Percentiles rank a stretch among this genome's conserved stretches.
phyloP scores from a whole-genome alignment of 306 rosid species.

The Inga laurina region DNA sequence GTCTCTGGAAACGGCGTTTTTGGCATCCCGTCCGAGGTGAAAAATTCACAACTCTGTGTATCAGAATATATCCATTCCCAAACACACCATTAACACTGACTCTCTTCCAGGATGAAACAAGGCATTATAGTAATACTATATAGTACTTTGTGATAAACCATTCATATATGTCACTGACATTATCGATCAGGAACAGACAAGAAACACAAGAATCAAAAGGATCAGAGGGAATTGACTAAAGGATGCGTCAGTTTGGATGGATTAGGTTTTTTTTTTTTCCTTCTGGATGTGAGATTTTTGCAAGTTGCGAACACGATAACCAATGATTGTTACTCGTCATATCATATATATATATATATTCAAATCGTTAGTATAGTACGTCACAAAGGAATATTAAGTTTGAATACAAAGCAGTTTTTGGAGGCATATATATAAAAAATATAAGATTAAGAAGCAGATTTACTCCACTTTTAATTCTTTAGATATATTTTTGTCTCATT shows the following conservation, averaged over 20 bases:
- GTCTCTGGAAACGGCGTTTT: slow-evolving; percentile 79
- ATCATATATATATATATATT: not conserved
- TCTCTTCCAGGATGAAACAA: too few relatives aligned
- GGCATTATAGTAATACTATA: not conserved
- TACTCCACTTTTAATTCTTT: too few relatives aligned
- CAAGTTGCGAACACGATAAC: slow-evolving; percentile 30
- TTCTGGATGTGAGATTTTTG: not conserved
- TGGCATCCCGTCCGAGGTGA: slow-evolving; percentile 84
- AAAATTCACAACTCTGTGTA: slow-evolving; percentile 53
- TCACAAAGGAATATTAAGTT: slow-evolving; percentile 6
- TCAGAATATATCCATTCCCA: not conserved
- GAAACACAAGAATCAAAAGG: not conserved
- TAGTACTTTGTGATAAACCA: not conserved
- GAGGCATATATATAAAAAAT: too few relatives aligned
- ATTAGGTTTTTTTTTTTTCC: not conserved
- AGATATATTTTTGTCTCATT: too few relatives aligned
- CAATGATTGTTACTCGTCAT: slow-evolving; percentile 26
- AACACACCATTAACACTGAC: not conserved
- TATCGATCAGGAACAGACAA: not conserved
- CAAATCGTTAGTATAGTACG: not conserved
- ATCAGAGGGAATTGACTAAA: slow-evolving; percentile 22
- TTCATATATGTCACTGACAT: not conserved
- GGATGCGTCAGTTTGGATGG: not conserved
- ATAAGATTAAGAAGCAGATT: too few relatives aligned
- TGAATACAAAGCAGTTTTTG: not conserved